Conservation (phyloP, 257 asterid species). For the Solanum chaucha region DNA sequence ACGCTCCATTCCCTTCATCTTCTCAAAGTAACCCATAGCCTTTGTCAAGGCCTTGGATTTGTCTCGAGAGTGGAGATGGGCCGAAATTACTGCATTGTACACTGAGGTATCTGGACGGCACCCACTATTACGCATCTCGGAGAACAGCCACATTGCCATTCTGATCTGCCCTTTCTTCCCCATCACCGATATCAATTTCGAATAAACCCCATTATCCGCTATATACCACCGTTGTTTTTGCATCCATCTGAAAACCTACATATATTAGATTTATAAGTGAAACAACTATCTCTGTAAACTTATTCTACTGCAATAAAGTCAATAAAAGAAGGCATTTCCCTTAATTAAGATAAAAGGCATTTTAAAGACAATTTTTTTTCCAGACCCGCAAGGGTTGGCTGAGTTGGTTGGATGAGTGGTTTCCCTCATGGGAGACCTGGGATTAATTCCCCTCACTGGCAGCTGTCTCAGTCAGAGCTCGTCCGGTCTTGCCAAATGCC, state of each 20-base stretch:
- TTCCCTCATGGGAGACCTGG: neutral
- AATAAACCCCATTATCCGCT: conserved; percentile 93
- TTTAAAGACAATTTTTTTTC: neutral
- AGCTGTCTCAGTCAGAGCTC: neutral
- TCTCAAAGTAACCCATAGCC: conserved; percentile 68
- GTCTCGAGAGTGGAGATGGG: conserved; percentile 84
- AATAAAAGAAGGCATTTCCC: neutral
- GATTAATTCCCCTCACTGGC: neutral
- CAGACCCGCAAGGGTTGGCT: neutral
- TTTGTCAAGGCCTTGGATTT: conserved; percentile 72
- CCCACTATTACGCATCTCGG: conserved; percentile 97
- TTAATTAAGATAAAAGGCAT: neutral
- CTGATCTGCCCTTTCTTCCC: conserved; percentile 92
- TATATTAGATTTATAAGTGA: neutral
- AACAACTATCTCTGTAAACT: neutral
- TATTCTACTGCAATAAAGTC: neutral
- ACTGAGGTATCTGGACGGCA: conserved; percentile 91
- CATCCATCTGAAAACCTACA: conserved; percentile 98
- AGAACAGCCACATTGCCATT: conserved; percentile 98
- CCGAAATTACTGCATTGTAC: conserved; percentile 80
- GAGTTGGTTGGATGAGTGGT: neutral
- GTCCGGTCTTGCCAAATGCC: neutral
- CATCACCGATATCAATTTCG: conserved; percentile 89
- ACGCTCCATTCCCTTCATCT: conserved; percentile 85
- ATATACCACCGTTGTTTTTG: conserved; percentile 93